Evolutionary conservation across 2,329 filamentous ascomycete species (phyloP), one percentile per base, ranked within the genome.

Genomic region (Trichoderma simmonsii): DNA sequence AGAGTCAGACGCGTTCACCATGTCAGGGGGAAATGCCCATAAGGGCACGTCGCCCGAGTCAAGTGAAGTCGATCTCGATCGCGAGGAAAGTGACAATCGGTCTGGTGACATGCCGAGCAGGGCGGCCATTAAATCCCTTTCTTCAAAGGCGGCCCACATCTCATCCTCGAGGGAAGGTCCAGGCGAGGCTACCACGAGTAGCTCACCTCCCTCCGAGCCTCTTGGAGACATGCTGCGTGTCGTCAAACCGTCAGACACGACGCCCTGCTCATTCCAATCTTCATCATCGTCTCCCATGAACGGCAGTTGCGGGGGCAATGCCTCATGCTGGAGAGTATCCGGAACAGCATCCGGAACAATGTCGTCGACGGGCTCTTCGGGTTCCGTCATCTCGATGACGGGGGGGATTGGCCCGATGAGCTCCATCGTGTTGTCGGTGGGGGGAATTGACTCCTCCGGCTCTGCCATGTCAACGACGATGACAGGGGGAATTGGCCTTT

Each of bases 21-120:
- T 61, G 59, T 71, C 68, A 18, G 61, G 61, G 6, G 71, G 61
- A 24, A 73, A 71, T 9, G 71, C 61, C 63, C 62, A 71, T 14
- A 71, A 39, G 36, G 68, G 61, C 6, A 39, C 28, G 4, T 32
- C 51, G 48, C 71, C 62, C 51, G 43, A 30, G 69, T 65, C 69
- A 60, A 62, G 69, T 11, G 69, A 66, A 28, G 69, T 62, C 36
- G 51, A 51, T 43, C 69, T 26, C n/a, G 54, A 57, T 57, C 21
- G 48, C 48, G 54, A 28, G 54, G 54, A 57, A 26, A 15, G 7
- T 5, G 57, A 36, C 39, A 28, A 24, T 36, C 15, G 61, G 64
- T 48, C 54, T 48, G 69, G 69, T 59, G 69, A 59, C 28, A 28
- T 21, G 28, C 30, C 61, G 60, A 71, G 68, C 56, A 72, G 36